Evolutionary conservation across 257 asterid genomes (phyloP).

Genomic region (Solanum medicagineum): DNA sequence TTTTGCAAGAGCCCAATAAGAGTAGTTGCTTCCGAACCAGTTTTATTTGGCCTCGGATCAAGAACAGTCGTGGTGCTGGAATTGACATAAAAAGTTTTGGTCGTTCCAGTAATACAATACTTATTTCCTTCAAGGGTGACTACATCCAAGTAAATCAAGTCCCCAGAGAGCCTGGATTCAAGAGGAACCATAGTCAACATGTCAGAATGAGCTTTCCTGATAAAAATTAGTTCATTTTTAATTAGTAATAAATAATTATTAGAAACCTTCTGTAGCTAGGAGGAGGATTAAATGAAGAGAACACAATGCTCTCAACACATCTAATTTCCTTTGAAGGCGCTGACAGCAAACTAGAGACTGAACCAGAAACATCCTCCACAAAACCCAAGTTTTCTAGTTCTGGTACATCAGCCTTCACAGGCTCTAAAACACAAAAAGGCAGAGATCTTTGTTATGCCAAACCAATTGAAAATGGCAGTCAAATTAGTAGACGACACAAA

Average conservation of each 20-base stretch:
- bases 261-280: constrained; percentile 90
- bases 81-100: constrained; percentile 68
- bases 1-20: constrained; percentile 82
- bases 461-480: background rate
- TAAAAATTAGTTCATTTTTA: background rate
- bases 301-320: constrained; percentile 72
- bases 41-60: constrained; percentile 66
- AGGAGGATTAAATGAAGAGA: constrained; percentile 94
- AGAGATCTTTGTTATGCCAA: background rate
- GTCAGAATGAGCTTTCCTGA: constrained; percentile 5
- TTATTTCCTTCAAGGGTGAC: constrained; percentile 80
- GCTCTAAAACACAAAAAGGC: constrained; percentile 37
- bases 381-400: constrained; percentile 76
- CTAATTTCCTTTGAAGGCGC: constrained; percentile 68
- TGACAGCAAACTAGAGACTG: constrained; percentile 53
- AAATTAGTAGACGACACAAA: background rate
- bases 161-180: constrained; percentile 82
- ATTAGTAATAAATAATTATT: background rate
- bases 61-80: constrained; percentile 58
- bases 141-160: constrained; percentile 84
- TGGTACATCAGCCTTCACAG: constrained; percentile 52
- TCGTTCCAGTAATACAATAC: constrained; percentile 81
- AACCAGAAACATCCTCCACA: constrained; percentile 55
- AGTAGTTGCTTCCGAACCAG: constrained; percentile 63
- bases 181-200: constrained; percentile 11